phyloP scores from a whole-genome alignment of 768 basidiomycete species.

The Kwoniella sp. region DNA sequence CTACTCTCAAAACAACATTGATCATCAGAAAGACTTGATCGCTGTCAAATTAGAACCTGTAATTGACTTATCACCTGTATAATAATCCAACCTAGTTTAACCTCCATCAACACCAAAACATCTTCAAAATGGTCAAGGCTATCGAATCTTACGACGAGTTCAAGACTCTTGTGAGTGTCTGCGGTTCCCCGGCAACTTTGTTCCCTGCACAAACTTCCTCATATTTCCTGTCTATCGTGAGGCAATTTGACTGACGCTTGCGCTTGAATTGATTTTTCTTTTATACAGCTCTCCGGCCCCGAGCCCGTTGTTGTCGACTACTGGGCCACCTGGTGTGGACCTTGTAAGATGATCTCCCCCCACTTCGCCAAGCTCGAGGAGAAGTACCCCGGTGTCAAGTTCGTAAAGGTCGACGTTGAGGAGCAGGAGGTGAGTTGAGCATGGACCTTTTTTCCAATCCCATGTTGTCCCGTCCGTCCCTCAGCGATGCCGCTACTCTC shows the following conservation, averaged over 20 bases:
- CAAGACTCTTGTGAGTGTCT: slow-evolving; percentile 45
- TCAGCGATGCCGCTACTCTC: too few relatives aligned
- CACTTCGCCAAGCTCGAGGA: slow-evolving; percentile 54
- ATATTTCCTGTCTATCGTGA: neutral
- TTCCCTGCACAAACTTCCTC: too few relatives aligned
- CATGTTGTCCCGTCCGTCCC: neutral
- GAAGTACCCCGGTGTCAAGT: slow-evolving; percentile 49
- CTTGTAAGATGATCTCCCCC: slow-evolving; percentile 57
- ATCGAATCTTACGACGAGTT: slow-evolving; percentile 52
- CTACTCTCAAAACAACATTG: too few relatives aligned
- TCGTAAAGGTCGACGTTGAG: slow-evolving; percentile 58
- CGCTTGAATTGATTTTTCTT: neutral
- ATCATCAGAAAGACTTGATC: too few relatives aligned
- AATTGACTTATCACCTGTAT: too few relatives aligned
- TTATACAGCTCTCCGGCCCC: slow-evolving; percentile 38
- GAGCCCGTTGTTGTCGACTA: slow-evolving; percentile 53
- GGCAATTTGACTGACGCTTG: too few relatives aligned
- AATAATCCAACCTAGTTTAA: too few relatives aligned
- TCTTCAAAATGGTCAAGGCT: slow-evolving; percentile 51
- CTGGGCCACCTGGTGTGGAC: slow-evolving; percentile 56
- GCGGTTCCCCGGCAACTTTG: too few relatives aligned
- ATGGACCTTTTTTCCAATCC: neutral
- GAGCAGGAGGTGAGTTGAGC: slow-evolving; percentile 50
- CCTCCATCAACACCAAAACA: slow-evolving; percentile 1
- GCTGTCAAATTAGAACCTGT: too few relatives aligned